Conservation (phyloP, 768 basidiomycete genomes). For the Pisolithus tinctorius region DNA sequence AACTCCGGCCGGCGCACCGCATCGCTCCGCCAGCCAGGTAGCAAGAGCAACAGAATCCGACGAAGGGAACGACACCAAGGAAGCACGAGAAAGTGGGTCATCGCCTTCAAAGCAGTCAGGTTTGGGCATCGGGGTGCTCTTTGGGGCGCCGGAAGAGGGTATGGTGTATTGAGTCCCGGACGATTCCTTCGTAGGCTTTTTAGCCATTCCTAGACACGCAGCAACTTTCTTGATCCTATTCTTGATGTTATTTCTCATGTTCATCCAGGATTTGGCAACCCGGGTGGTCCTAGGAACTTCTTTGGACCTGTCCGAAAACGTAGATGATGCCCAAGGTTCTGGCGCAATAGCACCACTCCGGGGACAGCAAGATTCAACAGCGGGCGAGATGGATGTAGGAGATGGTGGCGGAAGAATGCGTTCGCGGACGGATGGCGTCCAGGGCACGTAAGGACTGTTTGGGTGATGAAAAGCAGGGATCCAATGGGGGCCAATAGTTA, state of each 20-base stretch:
- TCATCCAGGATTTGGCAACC: constrained; percentile 23
- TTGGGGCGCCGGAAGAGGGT: constrained; percentile 4
- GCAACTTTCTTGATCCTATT: constrained; percentile 18
- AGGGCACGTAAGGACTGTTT: constrained; percentile 52
- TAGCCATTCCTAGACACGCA: constrained; percentile 11
- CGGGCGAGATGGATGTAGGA: constrained; percentile 28
- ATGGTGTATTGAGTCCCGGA: constrained; percentile 7
- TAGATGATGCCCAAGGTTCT: constrained; percentile 30
- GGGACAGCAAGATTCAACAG: constrained; percentile 29
- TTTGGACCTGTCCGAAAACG: constrained; percentile 11
- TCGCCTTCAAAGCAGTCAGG: constrained; percentile 3
- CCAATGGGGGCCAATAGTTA: constrained; percentile 24
- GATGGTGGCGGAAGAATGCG: constrained; percentile 34
- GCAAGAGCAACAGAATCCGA: constrained; percentile 28
- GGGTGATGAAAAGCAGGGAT: constrained; percentile 40
- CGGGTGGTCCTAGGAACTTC: constrained; percentile 14
- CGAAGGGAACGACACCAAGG: constrained; percentile 24
- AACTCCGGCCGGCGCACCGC: constrained; percentile 21
- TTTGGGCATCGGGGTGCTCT: background rate
- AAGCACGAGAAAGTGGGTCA: constrained; percentile 14
- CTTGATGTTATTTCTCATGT: constrained; percentile 26
- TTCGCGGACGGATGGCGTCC: constrained; percentile 37
- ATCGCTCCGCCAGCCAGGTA: constrained; percentile 36
- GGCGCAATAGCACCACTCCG: constrained; percentile 37
- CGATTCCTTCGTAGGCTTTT: constrained; percentile 8